phyloP scores from a whole-genome alignment of 768 basidiomycete genomes.

The Sporobolomyces roseus region DNA sequence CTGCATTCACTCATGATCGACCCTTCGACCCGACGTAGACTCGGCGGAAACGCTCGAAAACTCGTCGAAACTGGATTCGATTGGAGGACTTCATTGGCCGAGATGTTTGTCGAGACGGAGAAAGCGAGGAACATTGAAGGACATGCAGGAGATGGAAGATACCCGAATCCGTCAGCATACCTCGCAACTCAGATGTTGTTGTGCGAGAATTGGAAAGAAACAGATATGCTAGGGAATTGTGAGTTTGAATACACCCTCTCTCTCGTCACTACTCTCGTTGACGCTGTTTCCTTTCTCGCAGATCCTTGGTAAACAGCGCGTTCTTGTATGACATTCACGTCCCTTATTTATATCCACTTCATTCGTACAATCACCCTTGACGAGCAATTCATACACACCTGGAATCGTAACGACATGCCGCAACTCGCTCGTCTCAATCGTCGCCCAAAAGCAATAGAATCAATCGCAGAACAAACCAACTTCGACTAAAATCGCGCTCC shows the following conservation, averaged over 20 bases:
- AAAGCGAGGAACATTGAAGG: constrained; percentile 10
- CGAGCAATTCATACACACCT: too few species aligned
- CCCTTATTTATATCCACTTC: too few species aligned
- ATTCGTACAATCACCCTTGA: too few species aligned
- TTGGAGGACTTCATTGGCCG: constrained; percentile 28
- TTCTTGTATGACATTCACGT: too few species aligned
- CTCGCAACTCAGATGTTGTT: constrained; percentile 25
- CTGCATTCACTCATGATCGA: constrained; percentile 21
- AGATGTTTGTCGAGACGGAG: constrained; percentile 22
- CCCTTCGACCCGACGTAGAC: background rate
- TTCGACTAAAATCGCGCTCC: too few species aligned
- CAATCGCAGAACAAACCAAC: too few species aligned
- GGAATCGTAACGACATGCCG: too few species aligned
- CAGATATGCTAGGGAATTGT: constrained; percentile 21
- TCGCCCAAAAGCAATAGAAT: too few species aligned
- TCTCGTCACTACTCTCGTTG: background rate
- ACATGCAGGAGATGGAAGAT: constrained; percentile 12
- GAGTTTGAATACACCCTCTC: background rate
- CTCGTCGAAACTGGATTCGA: constrained; percentile 34
- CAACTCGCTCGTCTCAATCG: too few species aligned
- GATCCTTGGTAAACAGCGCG: constrained; percentile 1
- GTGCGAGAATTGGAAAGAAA: constrained; percentile 18
- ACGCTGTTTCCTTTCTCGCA: background rate
- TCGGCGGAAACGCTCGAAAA: constrained; percentile 23
- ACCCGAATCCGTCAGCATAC: constrained; percentile 32